These are phyloP conservation scores for Taphrina sp. DNA, from an alignment of 1,139 yeast species.

Conservation along the genomic window DNA sequence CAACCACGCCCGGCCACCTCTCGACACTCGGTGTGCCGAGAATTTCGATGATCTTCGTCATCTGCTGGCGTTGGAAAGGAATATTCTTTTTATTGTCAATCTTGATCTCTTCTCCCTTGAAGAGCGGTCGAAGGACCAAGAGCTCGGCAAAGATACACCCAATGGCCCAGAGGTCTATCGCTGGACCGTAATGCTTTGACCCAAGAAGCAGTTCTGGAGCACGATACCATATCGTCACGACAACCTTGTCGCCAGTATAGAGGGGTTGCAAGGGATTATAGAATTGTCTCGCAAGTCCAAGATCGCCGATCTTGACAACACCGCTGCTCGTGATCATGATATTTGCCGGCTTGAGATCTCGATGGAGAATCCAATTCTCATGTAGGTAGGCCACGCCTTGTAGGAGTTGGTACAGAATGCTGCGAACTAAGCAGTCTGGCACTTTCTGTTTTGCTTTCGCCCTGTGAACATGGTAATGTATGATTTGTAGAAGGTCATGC, in stretches of 20 bases:
- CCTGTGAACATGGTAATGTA: conserved; percentile 48
- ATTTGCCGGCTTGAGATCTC: conserved; percentile 96
- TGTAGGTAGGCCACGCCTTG: conserved; percentile 90
- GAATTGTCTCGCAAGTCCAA: conserved; percentile 89
- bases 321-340: conserved; percentile 93
- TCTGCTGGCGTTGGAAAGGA: conserved; percentile 90
- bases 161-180: conserved; percentile 90
- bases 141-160: conserved; percentile 95
- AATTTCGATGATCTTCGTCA: conserved; percentile 83
- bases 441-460: conserved; percentile 91
- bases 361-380: conserved; percentile 91
- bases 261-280: conserved; percentile 84
- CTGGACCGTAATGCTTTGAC: conserved; percentile 90
- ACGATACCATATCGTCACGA: conserved; percentile 96
- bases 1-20: conserved; percentile 72
- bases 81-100: conserved; percentile 88
- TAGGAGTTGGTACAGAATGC: conserved; percentile 85
- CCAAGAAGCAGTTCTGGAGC: conserved; percentile 93
- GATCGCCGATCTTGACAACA: conserved; percentile 83
- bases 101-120: conserved; percentile 96
- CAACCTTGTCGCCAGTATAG: conserved; percentile 93
- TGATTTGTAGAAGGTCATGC: conserved; percentile 64
- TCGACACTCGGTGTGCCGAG: conserved; percentile 75
- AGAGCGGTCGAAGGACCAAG: conserved; percentile 81
- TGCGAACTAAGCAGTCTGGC: conserved; percentile 69